A percentile compares a stretch with the other conserved stretches of the same genome.
Conservation (phyloP, 2,329 filamentous ascomycete species). For the Talaromyces amestolkiae region DNA sequence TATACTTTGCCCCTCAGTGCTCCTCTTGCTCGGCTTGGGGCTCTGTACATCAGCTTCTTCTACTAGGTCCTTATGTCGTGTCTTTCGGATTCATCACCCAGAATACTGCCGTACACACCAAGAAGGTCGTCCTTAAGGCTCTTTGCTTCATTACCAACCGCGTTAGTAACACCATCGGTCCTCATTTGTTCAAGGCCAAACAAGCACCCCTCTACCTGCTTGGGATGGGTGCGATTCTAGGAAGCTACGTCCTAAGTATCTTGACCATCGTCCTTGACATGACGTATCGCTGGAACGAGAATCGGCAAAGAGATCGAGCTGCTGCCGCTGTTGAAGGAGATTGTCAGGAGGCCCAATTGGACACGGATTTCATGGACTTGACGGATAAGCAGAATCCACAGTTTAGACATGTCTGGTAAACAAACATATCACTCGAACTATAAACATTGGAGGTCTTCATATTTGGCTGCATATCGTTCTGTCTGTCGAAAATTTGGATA, state of each 20-base stretch:
- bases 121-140: not conserved
- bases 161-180: not conserved
- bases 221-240: not conserved
- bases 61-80: slow-evolving; percentile 51
- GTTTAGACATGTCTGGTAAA: slow-evolving; percentile 3
- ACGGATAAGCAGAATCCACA: not conserved
- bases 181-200: not conserved
- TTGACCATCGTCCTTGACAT: not conserved
- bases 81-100: not conserved
- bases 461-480: too few relatives aligned
- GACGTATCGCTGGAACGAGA: slow-evolving; percentile 47
- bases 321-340: not conserved
- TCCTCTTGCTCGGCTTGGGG: slow-evolving; percentile 16
- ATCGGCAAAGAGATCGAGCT: slow-evolving; percentile 49
- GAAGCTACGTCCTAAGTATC: not conserved
- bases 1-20: not conserved
- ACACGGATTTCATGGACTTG: not conserved
- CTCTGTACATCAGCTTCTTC: slow-evolving; percentile 45
- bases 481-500: too few relatives aligned
- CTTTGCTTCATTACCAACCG: not conserved
- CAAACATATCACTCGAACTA: too few relatives aligned
- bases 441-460: too few relatives aligned
- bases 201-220: slow-evolving; percentile 43
- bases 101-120: not conserved
- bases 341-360: not conserved